phyloP scores from a whole-genome alignment of 1,139 yeast genomes.

The Pichia sp. region DNA sequence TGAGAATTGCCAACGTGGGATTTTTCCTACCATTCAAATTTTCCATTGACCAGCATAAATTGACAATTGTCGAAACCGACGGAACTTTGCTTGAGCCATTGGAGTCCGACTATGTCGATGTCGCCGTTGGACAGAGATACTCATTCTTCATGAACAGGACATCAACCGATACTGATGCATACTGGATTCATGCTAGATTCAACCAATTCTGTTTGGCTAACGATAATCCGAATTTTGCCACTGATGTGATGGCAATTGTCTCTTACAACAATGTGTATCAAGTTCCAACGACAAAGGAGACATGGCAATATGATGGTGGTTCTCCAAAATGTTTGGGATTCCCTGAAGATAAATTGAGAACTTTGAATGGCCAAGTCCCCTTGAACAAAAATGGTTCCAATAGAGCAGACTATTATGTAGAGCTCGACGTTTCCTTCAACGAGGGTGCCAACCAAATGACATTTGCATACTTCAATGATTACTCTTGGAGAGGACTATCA shows the following conservation, averaged over 20 bases:
- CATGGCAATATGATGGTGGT: slow-evolving; percentile 29
- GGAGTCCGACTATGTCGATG: slow-evolving; percentile 41
- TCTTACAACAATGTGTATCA: slow-evolving; percentile 24
- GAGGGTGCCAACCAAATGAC: slow-evolving; percentile 12
- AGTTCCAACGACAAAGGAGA: slow-evolving; percentile 10
- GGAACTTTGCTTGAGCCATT: slow-evolving; percentile 49
- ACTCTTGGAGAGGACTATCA: slow-evolving; percentile 8
- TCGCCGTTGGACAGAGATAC: slow-evolving; percentile 66
- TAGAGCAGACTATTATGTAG: slow-evolving; percentile 19
- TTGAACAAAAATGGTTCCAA: slow-evolving; percentile 18
- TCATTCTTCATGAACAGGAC: slow-evolving; percentile 54
- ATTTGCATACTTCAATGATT: slow-evolving; percentile 12
- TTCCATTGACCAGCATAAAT: slow-evolving; percentile 35
- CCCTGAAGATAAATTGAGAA: slow-evolving; percentile 26
- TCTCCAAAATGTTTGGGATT: slow-evolving; percentile 29
- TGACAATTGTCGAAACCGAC: slow-evolving; percentile 57
- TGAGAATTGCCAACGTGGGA: slow-evolving; percentile 36
- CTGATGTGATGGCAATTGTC: slow-evolving; percentile 31
- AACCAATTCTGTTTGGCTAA: slow-evolving; percentile 32
- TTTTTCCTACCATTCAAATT: slow-evolving; percentile 40
- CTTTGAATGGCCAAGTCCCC: slow-evolving; percentile 21
- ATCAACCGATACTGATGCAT: slow-evolving; percentile 10
- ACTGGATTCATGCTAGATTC: slow-evolving; percentile 25
- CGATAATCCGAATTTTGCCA: slow-evolving; percentile 28
- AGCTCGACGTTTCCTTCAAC: slow-evolving; percentile 21